A percentile compares a stretch with the other conserved stretches of the same genome.
Evolutionary conservation across 306 rosid species (phyloP).

Genomic region (Malus domestica): ASM211411v1 NC_041793.1:40532501-40533000

Average conservation of each 20-base stretch:
- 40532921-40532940: conserved; percentile 90
- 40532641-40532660: neutral
- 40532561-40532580: neutral
- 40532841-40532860: conserved; percentile 54
- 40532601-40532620: neutral
- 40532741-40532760: neutral
- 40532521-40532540: neutral
- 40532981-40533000: neutral
- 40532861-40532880: conserved; percentile 76
- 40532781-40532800: conserved; percentile 5
- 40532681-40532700: conserved; percentile 4
- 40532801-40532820: conserved; percentile 1
- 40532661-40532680: neutral
- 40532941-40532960: conserved; percentile 60
- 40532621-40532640: neutral
- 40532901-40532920: conserved; percentile 81
- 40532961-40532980: neutral
- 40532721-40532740: neutral
- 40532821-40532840: conserved; percentile 38
- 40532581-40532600: neutral
- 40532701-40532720: neutral
- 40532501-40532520: neutral
- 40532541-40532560: neutral
- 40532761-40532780: neutral
- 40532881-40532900: conserved; percentile 89